Evolutionary conservation across 2,329 filamentous ascomycete species (phyloP).

Genomic region (Phoma sp.): DNA sequence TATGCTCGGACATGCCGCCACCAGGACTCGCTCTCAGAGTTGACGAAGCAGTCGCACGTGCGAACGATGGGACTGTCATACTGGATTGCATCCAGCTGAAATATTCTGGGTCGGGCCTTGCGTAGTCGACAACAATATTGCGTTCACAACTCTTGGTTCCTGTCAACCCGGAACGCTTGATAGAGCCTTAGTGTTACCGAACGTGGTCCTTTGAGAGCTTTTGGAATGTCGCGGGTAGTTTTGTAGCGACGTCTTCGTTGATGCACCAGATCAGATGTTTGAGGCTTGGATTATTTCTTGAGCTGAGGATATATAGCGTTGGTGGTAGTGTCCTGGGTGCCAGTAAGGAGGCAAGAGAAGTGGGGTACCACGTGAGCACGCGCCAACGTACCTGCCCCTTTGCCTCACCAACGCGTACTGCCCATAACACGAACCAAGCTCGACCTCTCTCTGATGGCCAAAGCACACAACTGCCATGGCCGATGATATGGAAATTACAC

Average conservation of each 20-base stretch:
- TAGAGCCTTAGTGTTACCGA: too few relatives aligned
- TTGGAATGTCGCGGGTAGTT: too few relatives aligned
- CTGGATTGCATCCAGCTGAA: neutral
- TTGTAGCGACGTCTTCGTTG: too few relatives aligned
- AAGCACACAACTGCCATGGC: conserved; percentile 26
- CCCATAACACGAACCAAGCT: conserved; percentile 12
- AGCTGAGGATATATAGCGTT: neutral
- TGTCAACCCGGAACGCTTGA: too few relatives aligned
- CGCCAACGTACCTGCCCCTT: conserved; percentile 22
- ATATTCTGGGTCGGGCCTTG: neutral
- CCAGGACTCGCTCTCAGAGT: conserved; percentile 9
- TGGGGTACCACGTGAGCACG: conserved; percentile 23
- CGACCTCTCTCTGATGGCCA: conserved; percentile 1
- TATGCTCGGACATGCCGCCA: neutral
- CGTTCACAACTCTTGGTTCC: too few relatives aligned
- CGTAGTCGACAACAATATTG: too few relatives aligned
- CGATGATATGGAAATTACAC: conserved; percentile 39
- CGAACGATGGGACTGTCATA: conserved; percentile 30
- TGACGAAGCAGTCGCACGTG: conserved; percentile 29
- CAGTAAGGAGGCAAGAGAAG: neutral
- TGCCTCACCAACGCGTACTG: conserved; percentile 14
- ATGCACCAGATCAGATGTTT: too few relatives aligned
- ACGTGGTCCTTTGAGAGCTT: too few relatives aligned
- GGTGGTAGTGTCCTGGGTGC: conserved; percentile 10
- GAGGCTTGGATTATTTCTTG: too few relatives aligned